Evolutionary conservation across 2,329 filamentous ascomycete species (phyloP).

Genomic region (Geosmithia putterillii): DNA sequence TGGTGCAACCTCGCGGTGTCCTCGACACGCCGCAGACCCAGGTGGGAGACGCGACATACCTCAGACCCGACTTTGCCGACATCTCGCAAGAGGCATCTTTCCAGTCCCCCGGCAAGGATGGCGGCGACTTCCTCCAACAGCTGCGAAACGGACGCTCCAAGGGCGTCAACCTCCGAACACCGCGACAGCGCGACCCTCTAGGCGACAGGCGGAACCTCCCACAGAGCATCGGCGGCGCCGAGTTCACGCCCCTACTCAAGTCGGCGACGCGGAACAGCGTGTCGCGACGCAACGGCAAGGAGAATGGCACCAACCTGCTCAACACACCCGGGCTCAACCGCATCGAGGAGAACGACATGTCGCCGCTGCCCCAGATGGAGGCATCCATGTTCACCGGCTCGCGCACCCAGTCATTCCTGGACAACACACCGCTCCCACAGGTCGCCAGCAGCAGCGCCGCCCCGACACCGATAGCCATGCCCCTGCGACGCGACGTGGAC

Average conservation of each 20-base stretch:
- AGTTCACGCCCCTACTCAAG: conserved; percentile 92
- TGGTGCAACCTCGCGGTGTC: conserved; percentile 52
- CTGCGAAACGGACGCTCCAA: conserved; percentile 54
- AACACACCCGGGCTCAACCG: conserved; percentile 52
- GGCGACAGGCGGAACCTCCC: conserved; percentile 62
- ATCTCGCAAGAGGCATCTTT: conserved; percentile 84
- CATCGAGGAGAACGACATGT: conserved; percentile 61
- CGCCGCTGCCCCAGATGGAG: conserved; percentile 60
- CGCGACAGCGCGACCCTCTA: conserved; percentile 59
- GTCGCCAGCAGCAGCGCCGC: conserved; percentile 68
- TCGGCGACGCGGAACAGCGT: conserved; percentile 61
- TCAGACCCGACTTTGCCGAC: conserved; percentile 60
- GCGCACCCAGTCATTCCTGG: conserved; percentile 50
- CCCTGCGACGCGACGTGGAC: conserved; percentile 45
- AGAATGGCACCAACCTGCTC: conserved; percentile 32
- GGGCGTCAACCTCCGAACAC: conserved; percentile 55
- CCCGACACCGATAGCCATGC: conserved; percentile 67
- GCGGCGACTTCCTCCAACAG: conserved; percentile 56
- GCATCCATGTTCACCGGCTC: conserved; percentile 59
- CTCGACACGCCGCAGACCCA: conserved; percentile 84
- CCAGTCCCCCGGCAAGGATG: conserved; percentile 57
- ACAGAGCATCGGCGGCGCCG: conserved; percentile 50
- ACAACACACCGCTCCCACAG: conserved; percentile 57
- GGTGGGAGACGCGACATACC: conserved; percentile 70
- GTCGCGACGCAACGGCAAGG: conserved; percentile 52